Evolutionary conservation across 1,284 basidiomycete genomes (phyloP), one percentile per base, ranked within the genome.

Genomic region (Cutaneotrichosporon arboriforme): DNA sequence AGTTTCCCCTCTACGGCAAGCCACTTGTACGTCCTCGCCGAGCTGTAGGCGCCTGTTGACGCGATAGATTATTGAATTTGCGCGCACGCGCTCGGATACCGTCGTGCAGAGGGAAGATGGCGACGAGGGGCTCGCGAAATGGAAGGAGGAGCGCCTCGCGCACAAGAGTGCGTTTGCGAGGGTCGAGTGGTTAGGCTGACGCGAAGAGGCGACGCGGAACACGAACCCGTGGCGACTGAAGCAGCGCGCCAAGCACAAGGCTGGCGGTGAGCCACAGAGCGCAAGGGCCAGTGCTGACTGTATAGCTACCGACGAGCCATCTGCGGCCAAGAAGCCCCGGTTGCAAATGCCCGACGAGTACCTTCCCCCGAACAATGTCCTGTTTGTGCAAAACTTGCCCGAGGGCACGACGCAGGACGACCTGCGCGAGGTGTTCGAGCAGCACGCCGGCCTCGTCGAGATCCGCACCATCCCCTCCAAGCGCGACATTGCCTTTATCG

Each of bases 281-380:
- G 14, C 14, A 8, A 8, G 12, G n/a, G 35, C 21, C 36, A 20
- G 22, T 17, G 36, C 36, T 38, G 8, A 38, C 35, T 5, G 44
- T 14, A n/a, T 26, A 33, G 50, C 37, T 15, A 39, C 46, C 34
- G 55, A 38, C 50, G 49, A 40, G 15, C 53, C 45, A 3, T 20
- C 43, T 9, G 43, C 50, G 14, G 63, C 62, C 46, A 72, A 75
- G 60, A 67, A 70, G 53, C 66, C 87, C 33, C 83, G 85, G 61
- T 86, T 97, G 60, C 88, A 91, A 71, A 93, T 96, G 88, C 93
- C 96, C 31, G 94, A 99, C 86, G 94, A 98, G 75, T 98, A 98
- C 76, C 82, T 98, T 8, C 96, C 96, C 4, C 94, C 94, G 31
- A 98, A 99, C 86, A 92, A 92, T 74, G 94, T 97, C 76, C 82